phyloP scores from a whole-genome alignment of 129 eudicot species.

The Apium graveolens region DNA sequence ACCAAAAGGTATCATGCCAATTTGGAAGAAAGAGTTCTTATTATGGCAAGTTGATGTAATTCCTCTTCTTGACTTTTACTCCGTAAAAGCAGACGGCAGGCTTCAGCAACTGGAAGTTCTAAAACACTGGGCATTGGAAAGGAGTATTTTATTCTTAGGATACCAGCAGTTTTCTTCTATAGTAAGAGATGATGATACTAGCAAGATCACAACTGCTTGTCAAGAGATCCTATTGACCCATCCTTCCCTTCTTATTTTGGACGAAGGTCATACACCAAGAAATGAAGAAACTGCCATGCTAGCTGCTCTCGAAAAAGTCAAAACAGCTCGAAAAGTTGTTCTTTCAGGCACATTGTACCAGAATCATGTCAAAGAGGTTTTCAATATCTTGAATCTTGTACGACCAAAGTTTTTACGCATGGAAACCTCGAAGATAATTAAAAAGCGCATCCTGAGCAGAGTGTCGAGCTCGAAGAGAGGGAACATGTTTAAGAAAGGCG shows the following conservation, averaged over 20 bases:
- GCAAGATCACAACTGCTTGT: conserved; percentile 44
- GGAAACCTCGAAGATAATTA: conserved; percentile 48
- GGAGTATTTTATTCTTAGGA: conserved; percentile 76
- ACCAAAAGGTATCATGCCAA: conserved; percentile 68
- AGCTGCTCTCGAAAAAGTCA: conserved; percentile 65
- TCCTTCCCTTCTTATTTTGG: conserved; percentile 70
- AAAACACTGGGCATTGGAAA: conserved; percentile 54
- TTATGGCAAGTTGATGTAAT: conserved; percentile 92
- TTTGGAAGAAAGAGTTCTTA: conserved; percentile 81
- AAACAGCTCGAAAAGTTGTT: conserved; percentile 78
- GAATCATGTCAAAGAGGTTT: conserved; percentile 85
- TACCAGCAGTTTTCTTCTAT: conserved; percentile 84
- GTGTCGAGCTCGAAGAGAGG: conserved; percentile 37
- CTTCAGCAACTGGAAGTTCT: conserved; percentile 70
- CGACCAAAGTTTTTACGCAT: conserved; percentile 70
- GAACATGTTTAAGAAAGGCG: conserved; percentile 26
- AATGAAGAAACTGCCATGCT: conserved; percentile 76
- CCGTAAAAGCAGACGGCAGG: conserved; percentile 73
- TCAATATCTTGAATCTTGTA: conserved; percentile 80
- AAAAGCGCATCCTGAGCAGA: conserved; percentile 66
- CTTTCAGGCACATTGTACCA: conserved; percentile 95
- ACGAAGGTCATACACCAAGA: conserved; percentile 96
- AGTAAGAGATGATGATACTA: conserved; percentile 44
- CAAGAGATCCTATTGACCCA: conserved; percentile 53
- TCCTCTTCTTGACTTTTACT: conserved; percentile 67